Evolutionary conservation across 2,329 filamentous ascomycete species (phyloP), one percentile per base, ranked within the genome.

Genomic region (Colletotrichum sidae): DNA sequence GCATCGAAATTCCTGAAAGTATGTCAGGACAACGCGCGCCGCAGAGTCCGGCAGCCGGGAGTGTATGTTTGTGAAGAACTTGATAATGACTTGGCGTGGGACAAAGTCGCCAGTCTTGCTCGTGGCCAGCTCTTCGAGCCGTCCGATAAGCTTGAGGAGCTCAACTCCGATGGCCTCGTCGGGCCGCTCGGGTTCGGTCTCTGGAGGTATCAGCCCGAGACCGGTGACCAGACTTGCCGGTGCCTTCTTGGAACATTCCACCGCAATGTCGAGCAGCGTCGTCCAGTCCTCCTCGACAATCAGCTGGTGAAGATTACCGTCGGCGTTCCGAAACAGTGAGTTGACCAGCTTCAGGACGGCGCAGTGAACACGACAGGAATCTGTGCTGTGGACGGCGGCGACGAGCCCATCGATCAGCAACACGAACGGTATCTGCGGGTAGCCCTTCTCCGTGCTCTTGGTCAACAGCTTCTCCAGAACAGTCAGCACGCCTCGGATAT

Each of bases 201-300:
- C 68, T 6, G 70, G 69, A 37, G 69, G 69, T 6, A 72, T 65
- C n/a, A 60, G 44, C 6, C 60, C 58, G 13, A 67, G 56, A 46
- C 65, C 50, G 38, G 62, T 39, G 10, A 66, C 53, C n/a, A 65
- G 55, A 12, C 44, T 55, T 2, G 55, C 37, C 2, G 64, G 46
- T 3, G 72, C 73, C 52, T 74, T 73, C 56, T 77, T 79, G 57
- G 78, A 82, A 72, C 89, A 92, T 59, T 82, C 82, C 4, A 80
- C 79, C 2, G 87, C 86, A 15, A 91, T 84, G 17, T 86, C 81
- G 15, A 92, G 81, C 61, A 91, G 80, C 5, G 83, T 76, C 2
- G 84, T 82, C 88, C 90, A 91, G 72, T 92, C 88, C 70, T 91
- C 89, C 60, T 91, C 88, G 46, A 85, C 77, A 25, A 92, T 76